phyloP scores from a whole-genome alignment of 2,329 filamentous ascomycete genomes.

The Neonectria punicea region DNA sequence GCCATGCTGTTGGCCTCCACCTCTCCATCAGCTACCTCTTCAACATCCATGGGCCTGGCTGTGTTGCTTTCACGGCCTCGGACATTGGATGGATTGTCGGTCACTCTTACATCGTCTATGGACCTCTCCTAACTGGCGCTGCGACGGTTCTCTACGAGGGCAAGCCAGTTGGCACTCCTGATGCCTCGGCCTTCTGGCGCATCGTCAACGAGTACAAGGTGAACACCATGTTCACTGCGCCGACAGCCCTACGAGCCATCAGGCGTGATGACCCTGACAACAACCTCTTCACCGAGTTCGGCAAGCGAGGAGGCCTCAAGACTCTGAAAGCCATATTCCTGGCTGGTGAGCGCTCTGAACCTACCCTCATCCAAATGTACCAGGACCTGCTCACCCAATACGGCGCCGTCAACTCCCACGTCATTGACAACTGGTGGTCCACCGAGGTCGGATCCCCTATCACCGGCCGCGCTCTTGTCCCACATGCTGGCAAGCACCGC shows the following conservation, averaged over 20 bases:
- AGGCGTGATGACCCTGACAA: constrained; percentile 86
- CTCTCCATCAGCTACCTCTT: constrained; percentile 87
- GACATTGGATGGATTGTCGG: constrained; percentile 86
- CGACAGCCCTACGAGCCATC: constrained; percentile 87
- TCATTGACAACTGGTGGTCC: constrained; percentile 72
- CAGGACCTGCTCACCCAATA: constrained; percentile 76
- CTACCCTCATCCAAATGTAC: constrained; percentile 84
- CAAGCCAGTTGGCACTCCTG: constrained; percentile 90
- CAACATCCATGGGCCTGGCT: constrained; percentile 82
- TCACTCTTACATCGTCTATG: constrained; percentile 88
- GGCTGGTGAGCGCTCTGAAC: constrained; percentile 90
- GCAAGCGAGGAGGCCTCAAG: constrained; percentile 75
- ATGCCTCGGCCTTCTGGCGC: constrained; percentile 89
- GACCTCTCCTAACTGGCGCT: constrained; percentile 84
- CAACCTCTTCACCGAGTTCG: constrained; percentile 69
- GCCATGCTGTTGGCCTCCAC: constrained; percentile 86
- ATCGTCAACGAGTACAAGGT: constrained; percentile 87
- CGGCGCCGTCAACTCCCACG: constrained; percentile 68
- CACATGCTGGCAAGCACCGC: constrained; percentile 68
- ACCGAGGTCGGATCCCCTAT: constrained; percentile 69
- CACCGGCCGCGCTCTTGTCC: constrained; percentile 64
- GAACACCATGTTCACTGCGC: constrained; percentile 86
- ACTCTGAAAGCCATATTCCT: constrained; percentile 81
- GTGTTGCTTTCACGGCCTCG: constrained; percentile 78
- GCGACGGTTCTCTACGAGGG: constrained; percentile 91